Base-by-base conservation (phyloP, 2,329 filamentous ascomycete species). In the Colletotrichum spaethianum region DNA sequence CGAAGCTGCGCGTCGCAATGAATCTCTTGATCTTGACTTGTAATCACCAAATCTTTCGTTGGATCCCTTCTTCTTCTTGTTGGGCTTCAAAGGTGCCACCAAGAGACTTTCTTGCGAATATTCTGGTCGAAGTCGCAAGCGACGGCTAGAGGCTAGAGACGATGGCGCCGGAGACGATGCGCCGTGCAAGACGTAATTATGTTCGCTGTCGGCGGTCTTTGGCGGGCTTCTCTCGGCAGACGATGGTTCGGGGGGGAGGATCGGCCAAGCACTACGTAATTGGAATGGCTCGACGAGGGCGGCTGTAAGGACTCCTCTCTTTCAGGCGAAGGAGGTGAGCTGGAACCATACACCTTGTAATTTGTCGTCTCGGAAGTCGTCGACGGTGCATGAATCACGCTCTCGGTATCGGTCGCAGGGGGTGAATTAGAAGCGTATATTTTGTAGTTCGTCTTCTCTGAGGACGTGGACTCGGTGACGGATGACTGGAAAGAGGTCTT, bases 71-170 rank as follows among this genome's bases (percentile, higher is more conserved):
- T 83, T 85, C 76, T 83, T 85, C 64, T 80, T 80, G 14, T 80
- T 80, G 11, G 88, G 85, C 56, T 84, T 83, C 23, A 92, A 80
- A 0, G 90, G 89, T 11, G 88, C 83, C 18, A 92, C 88, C 16
- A 89, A 76, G 38, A 92, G 82, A 73, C 89, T 92, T 76, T 92
- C 90, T 74, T 89, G 89, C 0, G 90, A 92, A 77, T 88, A 91
- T 67, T 86, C 84, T 26, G 82, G 80, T 7, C 82, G 83, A 1
- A 81, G 73, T 42, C 77, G 76, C 28, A 75, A 80, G 36, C 77
- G 77, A 31, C 76, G 80, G 8, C 77, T 73, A 33, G 79, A 76
- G 28, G 80, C 81, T 55, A 83, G 79, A 67, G 78, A 77, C 33
- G 84, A 83, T 38, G 85, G 83, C 42, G 84, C 83, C 26, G 80